phyloP scores from a whole-genome alignment of 2,329 filamentous ascomycete species.

The Cladosporium halotolerans region DNA sequence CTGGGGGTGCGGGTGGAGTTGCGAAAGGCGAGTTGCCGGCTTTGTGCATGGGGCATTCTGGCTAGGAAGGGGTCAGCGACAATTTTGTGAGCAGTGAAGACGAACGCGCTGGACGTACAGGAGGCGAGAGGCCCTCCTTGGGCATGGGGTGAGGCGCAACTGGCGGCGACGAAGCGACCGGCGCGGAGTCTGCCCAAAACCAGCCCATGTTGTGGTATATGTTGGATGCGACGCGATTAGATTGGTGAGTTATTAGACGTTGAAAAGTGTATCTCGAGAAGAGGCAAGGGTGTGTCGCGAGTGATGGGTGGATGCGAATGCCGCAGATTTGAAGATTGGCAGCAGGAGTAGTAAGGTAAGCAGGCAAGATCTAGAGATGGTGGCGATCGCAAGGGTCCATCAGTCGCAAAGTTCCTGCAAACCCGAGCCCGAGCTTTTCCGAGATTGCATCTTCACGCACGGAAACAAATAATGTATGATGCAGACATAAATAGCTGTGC shows the following conservation, averaged over 20 bases:
- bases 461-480: neutral
- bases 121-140: conserved; percentile 43
- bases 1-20: conserved; percentile 18
- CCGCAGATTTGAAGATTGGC: neutral
- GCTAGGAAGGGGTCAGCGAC: conserved; percentile 39
- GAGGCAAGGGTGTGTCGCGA: neutral
- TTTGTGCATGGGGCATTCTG: conserved; percentile 65
- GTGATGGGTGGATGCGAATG: neutral
- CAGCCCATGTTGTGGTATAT: conserved; percentile 52
- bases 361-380: conserved; percentile 1
- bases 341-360: neutral
- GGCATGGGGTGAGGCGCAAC: conserved; percentile 45
- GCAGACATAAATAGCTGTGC: neutral
- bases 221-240: neutral
- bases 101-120: conserved; percentile 39
- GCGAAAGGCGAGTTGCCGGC: conserved; percentile 28
- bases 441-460: neutral
- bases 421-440: neutral
- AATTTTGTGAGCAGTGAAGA: neutral
- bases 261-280: too few species aligned
- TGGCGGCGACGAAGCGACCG: conserved; percentile 25
- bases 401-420: neutral
- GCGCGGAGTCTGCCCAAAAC: conserved; percentile 59
- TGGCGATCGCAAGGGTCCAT: conserved; percentile 3
- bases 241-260: too few species aligned